Base-by-base conservation (phyloP, 2,329 filamentous ascomycete genomes). In the Trichoderma hamatum region DNA sequence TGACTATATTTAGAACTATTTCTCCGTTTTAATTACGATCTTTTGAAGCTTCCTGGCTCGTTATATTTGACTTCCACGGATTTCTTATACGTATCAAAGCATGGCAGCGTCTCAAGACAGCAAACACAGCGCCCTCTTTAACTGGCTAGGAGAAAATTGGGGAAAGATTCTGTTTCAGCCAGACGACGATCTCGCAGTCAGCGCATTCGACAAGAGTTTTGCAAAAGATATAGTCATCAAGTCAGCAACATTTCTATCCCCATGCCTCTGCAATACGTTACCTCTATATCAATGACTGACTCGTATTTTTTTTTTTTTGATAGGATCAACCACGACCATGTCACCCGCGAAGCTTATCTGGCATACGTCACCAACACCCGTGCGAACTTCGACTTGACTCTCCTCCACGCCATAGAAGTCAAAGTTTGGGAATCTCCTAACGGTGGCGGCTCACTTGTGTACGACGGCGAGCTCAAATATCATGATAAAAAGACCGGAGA, bases 381-480 rank as follows among this genome's bases (percentile, higher is more conserved):
- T 34, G 59, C 59, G 11, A 7, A n/a, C 13, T 43, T 49, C 26
- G 2, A 32, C 28, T 1, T 62, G 14, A 34, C 43, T 0, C 39
- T 49, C n/a, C 4, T 34, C 26, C 32, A n/a, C 39, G n/a, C 16
- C 1, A 51, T 49, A 21, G 11, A 62, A 43, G 26, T 62, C 9
- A 62, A 62, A 24, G 59, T 51, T n/a, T 62, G 59, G 59, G 43
- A 51, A 51, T 43, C 59, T 13, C 59, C 59, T 24, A n/a, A n/a
- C 32, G 59, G 59, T 9, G 43, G 59, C 5, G 28, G 59, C 5
- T 51, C 39, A 26, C 28, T 62, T 34, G 43, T 49, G 16, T 46
- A 26, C 7, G 28, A 62, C 30, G 59, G 39, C 6, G 43, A 24
- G 21, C 19, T 62, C 9, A 32, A 49, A 11, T 62, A 49, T 9